These are phyloP conservation scores for Microcos paniculata DNA, from an alignment of 345 rosid species.

Conservation along the genomic window DNA sequence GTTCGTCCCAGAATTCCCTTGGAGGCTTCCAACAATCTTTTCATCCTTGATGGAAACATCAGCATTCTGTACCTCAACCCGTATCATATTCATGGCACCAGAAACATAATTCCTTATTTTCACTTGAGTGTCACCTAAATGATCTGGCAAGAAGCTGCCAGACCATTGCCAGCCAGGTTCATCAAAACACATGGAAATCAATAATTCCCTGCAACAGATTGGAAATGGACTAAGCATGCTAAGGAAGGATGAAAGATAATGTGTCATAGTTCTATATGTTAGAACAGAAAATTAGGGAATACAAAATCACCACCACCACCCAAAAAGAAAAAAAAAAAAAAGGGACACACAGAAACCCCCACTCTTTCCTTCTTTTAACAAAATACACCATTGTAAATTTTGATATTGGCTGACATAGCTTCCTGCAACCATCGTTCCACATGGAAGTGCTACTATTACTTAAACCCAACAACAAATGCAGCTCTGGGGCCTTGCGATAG, in stretches of 20 bases:
- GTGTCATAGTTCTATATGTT: neutral
- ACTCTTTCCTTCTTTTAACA: neutral
- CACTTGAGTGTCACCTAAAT: conserved; percentile 89
- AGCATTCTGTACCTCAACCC: conserved; percentile 94
- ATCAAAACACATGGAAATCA: conserved; percentile 74
- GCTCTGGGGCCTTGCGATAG: neutral
- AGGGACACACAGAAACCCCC: too few relatives aligned
- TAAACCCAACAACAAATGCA: neutral
- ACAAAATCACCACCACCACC: neutral
- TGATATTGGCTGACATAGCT: neutral
- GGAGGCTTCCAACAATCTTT: conserved; percentile 66
- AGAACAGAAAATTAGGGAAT: neutral
- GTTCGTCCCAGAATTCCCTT: conserved; percentile 80
- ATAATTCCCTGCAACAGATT: conserved; percentile 62
- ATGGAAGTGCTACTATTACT: neutral
- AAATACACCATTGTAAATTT: neutral
- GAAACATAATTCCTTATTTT: conserved; percentile 79
- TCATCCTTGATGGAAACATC: conserved; percentile 73
- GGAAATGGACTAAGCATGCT: neutral
- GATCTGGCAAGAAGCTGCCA: conserved; percentile 94
- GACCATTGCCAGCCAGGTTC: conserved; percentile 99
- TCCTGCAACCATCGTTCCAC: neutral
- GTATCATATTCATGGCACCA: conserved; percentile 69
- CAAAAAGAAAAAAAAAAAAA: too few relatives aligned
- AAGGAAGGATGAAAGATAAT: conserved; percentile 1